A percentile compares a stretch with the other conserved stretches of the same genome.
phyloP scores from a whole-genome alignment of 2,329 filamentous ascomycete species.

The Fusarium buharicum region DNA sequence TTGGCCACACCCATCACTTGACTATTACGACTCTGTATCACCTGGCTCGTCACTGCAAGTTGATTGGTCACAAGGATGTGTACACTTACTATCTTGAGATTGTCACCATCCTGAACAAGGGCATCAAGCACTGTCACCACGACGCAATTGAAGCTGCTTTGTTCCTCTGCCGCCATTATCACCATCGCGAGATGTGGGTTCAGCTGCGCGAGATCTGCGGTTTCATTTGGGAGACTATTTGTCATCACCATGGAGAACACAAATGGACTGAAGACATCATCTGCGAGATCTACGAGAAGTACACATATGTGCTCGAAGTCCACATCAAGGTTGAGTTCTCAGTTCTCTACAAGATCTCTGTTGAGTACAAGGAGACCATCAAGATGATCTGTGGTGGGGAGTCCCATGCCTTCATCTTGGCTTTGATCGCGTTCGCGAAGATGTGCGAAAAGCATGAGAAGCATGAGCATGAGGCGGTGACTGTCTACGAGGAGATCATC shows the following conservation, averaged over 20 bases:
- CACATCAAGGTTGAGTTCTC: conserved; percentile 56
- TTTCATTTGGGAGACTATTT: conserved; percentile 55
- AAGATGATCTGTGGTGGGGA: conserved; percentile 51
- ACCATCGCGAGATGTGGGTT: conserved; percentile 56
- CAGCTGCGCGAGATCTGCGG: conserved; percentile 58
- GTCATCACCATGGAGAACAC: conserved; percentile 50
- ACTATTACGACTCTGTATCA: conserved; percentile 51
- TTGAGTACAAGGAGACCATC: conserved; percentile 60
- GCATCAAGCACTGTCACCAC: conserved; percentile 48
- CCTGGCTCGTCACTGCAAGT: conserved; percentile 38
- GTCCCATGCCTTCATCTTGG: conserved; percentile 45
- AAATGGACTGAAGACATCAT: conserved; percentile 56
- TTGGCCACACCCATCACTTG: conserved; percentile 45
- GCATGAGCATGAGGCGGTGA: conserved; percentile 57
- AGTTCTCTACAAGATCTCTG: conserved; percentile 55
- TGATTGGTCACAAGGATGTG: conserved; percentile 48
- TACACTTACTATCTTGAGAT: conserved; percentile 53
- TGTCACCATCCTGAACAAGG: conserved; percentile 48
- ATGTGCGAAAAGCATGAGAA: conserved; percentile 58
- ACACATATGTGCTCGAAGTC: conserved; percentile 58
- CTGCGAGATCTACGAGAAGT: conserved; percentile 55
- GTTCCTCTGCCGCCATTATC: conserved; percentile 57
- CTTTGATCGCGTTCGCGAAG: conserved; percentile 54
- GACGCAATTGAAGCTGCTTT: conserved; percentile 59
- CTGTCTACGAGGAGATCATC: conserved; percentile 59